Conservation (phyloP, 1,139 yeast species). For the Zygoascus meyerae region DNA sequence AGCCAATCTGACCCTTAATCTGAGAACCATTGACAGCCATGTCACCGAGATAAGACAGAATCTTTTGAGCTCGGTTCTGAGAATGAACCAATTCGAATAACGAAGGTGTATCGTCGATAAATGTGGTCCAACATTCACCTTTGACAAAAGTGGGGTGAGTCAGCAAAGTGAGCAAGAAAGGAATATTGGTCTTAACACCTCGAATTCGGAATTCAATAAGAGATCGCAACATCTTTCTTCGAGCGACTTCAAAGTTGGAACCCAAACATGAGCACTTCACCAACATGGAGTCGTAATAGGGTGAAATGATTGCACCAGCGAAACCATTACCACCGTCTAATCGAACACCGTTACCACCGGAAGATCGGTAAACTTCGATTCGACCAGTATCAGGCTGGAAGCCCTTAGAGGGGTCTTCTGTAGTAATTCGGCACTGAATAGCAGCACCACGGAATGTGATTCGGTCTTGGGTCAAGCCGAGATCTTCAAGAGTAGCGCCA, state of each 20-base stretch:
- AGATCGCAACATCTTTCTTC: constrained; percentile 96
- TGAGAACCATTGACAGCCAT: constrained; percentile 92
- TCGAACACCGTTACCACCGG: constrained; percentile 99
- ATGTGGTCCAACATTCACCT: constrained; percentile 97
- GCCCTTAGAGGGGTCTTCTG: constrained; percentile 94
- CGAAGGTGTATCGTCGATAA: constrained; percentile 95
- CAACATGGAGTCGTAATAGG: constrained; percentile 97
- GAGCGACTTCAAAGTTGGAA: constrained; percentile 90
- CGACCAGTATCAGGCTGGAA: constrained; percentile 99
- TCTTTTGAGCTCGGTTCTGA: constrained; percentile 93
- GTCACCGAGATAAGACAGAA: constrained; percentile 85
- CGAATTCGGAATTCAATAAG: constrained; percentile 95
- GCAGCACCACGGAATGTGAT: constrained; percentile 97
- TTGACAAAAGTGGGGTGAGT: constrained; percentile 85
- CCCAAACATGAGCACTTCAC: constrained; percentile 97
- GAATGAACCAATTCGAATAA: constrained; percentile 92
- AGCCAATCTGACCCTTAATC: constrained; percentile 90
- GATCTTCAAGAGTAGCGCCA: constrained; percentile 88
- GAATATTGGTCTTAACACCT: constrained; percentile 98
- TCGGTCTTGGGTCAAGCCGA: constrained; percentile 89
- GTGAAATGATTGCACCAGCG: constrained; percentile 97
- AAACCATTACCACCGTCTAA: constrained; percentile 98
- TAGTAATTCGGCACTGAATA: constrained; percentile 97
- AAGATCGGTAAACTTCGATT: constrained; percentile 94
- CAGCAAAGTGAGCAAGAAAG: constrained; percentile 86